Evolutionary conservation across 345 rosid genomes (phyloP).

Genomic region (Eucalyptus grandis): DNA sequence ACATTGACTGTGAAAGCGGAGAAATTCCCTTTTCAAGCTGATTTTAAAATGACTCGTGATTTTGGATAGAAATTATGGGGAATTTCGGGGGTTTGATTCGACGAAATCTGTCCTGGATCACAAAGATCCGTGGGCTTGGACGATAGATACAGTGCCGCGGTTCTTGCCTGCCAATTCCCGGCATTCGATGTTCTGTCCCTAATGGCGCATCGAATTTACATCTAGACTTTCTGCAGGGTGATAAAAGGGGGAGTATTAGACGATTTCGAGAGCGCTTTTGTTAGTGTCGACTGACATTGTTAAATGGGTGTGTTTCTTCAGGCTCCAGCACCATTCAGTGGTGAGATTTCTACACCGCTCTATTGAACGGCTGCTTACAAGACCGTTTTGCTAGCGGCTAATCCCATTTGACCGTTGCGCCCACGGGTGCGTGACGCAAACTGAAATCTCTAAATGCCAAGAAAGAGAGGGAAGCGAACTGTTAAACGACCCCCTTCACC

Average conservation of each 20-base stretch:
- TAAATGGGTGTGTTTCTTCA: neutral
- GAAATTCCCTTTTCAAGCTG: neutral
- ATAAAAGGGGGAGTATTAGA: neutral
- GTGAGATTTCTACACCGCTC: neutral
- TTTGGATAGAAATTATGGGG: neutral
- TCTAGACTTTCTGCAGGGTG: neutral
- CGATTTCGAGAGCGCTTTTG: neutral
- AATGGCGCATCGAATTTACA: neutral
- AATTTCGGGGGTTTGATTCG: neutral
- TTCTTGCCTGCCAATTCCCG: neutral
- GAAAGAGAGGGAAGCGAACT: neutral
- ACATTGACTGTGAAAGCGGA: neutral
- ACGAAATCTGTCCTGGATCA: neutral
- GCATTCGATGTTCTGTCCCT: neutral
- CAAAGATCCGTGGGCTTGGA: neutral
- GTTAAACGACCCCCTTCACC: neutral
- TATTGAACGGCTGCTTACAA: neutral
- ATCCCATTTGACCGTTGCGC: neutral
- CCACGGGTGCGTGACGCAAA: neutral
- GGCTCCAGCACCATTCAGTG: neutral
- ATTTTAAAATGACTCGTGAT: neutral
- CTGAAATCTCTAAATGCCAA: neutral
- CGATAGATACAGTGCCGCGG: neutral
- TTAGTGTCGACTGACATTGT: neutral
- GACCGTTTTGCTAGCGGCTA: neutral